phyloP scores from a whole-genome alignment of 2,329 filamentous ascomycete genomes.

The Sclerotinia trifoliorum region DNA sequence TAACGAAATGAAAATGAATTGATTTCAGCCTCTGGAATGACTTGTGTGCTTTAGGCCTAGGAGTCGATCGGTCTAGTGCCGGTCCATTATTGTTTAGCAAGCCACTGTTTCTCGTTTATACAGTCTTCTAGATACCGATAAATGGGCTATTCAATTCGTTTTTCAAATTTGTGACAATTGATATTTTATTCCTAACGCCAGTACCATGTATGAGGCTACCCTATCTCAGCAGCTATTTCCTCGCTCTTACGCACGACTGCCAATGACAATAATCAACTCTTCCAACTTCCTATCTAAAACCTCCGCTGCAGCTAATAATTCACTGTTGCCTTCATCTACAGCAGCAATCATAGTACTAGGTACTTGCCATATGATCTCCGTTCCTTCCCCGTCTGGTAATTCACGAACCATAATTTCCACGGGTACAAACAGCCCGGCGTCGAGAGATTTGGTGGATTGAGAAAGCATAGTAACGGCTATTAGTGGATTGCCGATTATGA shows the following conservation, averaged over 20 bases:
- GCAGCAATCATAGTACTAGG: constrained; percentile 30
- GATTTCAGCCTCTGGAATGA: neutral
- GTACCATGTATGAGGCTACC: too few relatives aligned
- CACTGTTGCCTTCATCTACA: constrained; percentile 18
- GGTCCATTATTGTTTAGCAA: neutral
- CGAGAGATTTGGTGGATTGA: constrained; percentile 23
- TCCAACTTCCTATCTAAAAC: constrained; percentile 29
- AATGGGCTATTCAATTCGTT: neutral
- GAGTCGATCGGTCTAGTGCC: neutral
- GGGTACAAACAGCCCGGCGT: constrained; percentile 31
- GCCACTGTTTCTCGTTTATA: too few relatives aligned
- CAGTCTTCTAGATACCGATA: neutral
- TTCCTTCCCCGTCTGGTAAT: constrained; percentile 22
- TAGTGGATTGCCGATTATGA: constrained; percentile 34
- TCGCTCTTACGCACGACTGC: neutral
- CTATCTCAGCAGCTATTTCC: too few relatives aligned
- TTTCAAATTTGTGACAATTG: neutral
- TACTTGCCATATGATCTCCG: constrained; percentile 29
- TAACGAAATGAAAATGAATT: constrained; percentile 14
- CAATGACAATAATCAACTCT: constrained; percentile 22
- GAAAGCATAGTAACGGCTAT: constrained; percentile 34
- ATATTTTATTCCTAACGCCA: neutral
- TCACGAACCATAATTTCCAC: constrained; percentile 32
- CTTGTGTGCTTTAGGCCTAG: neutral
- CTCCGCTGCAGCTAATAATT: constrained; percentile 24